These are phyloP conservation scores for Gaertneriomyces sp. DNA, from an alignment of 192 early-diverging fungal species.

Conservation along the genomic window DNA sequence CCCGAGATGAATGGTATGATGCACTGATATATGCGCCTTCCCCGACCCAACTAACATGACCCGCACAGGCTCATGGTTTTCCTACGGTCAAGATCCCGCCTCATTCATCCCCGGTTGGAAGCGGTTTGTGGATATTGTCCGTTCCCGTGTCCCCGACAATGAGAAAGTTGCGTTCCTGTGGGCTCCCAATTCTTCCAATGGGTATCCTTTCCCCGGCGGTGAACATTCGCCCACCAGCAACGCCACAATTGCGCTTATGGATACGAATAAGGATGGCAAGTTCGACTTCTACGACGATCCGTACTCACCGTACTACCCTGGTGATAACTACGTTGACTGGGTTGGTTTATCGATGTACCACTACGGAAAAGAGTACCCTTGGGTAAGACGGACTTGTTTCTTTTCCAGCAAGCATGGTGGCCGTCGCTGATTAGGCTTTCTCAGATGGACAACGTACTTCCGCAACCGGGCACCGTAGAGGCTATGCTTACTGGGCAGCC, in stretches of 20 bases:
- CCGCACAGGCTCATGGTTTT: conserved; percentile 35
- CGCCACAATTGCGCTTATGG: conserved; percentile 9
- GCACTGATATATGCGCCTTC: neutral
- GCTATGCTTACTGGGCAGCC: conserved; percentile 26
- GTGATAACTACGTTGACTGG: conserved; percentile 51
- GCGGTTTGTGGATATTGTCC: conserved; percentile 12
- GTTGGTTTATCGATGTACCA: conserved; percentile 46
- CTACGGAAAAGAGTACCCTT: conserved; percentile 36
- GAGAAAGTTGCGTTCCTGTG: conserved; percentile 33
- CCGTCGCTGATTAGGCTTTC: neutral
- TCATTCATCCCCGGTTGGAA: conserved; percentile 27
- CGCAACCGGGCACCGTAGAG: conserved; percentile 23
- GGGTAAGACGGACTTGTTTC: conserved; percentile 8
- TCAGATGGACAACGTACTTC: conserved; percentile 21
- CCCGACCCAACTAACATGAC: neutral
- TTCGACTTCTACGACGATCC: conserved; percentile 44
- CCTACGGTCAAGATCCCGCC: conserved; percentile 35
- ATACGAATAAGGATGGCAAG: conserved; percentile 50
- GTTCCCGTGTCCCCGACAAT: conserved; percentile 1
- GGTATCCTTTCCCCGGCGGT: conserved; percentile 39
- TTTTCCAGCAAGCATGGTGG: neutral
- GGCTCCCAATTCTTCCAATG: conserved; percentile 37
- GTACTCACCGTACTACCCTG: conserved; percentile 51
- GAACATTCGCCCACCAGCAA: neutral
- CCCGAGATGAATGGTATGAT: conserved; percentile 42